Base-by-base conservation (phyloP, 176 grass and related monocot genomes). In the Oryza australiensis region DNA sequence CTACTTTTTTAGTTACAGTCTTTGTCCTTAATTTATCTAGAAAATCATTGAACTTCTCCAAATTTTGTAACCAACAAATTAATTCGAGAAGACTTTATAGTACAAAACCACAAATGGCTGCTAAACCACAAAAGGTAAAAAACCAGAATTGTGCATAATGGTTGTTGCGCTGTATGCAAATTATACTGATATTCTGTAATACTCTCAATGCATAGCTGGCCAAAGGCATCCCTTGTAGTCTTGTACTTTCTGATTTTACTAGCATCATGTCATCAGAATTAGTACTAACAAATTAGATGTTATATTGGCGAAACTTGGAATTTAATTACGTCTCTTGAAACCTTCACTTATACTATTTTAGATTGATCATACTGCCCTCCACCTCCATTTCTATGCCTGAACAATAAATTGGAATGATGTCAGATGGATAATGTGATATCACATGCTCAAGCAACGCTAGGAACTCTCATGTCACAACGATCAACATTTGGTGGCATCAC, bases 361-460 rank as follows among this genome's bases (percentile, higher is more conserved):
- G 18, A 74, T 8, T 29, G 34, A 34, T n/a, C 10, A 32, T 59
- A 5, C 12, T 34, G 2, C 20, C 20, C 18, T 57, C 5, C 53
- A 57, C 6, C 26, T 2, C 43, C 12, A 80, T 43, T 66, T 79
- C 1, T 16, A 42, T 43, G 7, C 62, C 62, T 86, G 26, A 86
- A 34, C 27, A 73, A 37, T 81, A 49, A 29, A n/a, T 76, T 82
- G 53, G 14, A 62, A 48, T 87, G 45, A 69, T 83, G n/a, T 4
- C 71, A 99, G 97, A 95, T 99, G 97, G 97, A 99, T 75, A 87
- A 77, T 68, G 93, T 95, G 73, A 99, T 99, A 80, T 99, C 93
- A 67, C 97, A 99, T 87, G 97, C 97, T 72, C 93, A 99, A 89
- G 87, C 93, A 29, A 95, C 97, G 55, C 77, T 99, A 45, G 97